A percentile compares a stretch with the other conserved stretches of the same genome.
Conservation (phyloP, 331 rosid species). For the Malus hybrid region DNA sequence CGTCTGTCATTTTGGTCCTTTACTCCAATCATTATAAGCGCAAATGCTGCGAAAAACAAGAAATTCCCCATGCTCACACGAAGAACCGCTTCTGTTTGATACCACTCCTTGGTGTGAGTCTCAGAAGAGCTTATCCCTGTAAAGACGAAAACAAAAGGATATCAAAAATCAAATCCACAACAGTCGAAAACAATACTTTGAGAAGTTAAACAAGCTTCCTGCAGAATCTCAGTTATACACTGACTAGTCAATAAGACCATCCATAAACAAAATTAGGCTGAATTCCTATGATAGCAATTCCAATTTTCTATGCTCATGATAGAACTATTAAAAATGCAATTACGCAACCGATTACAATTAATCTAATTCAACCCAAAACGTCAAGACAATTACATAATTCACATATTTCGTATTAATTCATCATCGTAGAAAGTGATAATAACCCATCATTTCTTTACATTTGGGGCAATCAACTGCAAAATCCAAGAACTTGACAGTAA, state of each 20-base stretch:
- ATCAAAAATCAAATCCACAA: neutral
- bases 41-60: conserved; percentile 66
- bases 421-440: neutral
- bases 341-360: neutral
- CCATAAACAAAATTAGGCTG: neutral
- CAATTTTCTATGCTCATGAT: neutral
- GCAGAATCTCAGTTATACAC: neutral
- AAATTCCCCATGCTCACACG: conserved; percentile 93
- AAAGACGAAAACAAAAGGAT: neutral
- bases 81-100: conserved; percentile 80
- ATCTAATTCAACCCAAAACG: neutral
- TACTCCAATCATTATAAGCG: conserved; percentile 91
- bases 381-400: neutral
- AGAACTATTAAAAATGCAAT: neutral
- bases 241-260: neutral
- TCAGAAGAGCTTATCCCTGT: conserved; percentile 67
- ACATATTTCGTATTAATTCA: neutral
- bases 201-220: neutral
- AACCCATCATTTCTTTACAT: neutral
- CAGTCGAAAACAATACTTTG: neutral
- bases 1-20: conserved; percentile 89
- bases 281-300: neutral
- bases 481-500: neutral
- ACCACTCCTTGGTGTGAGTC: conserved; percentile 61
- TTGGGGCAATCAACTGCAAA: neutral